Base-by-base conservation (phyloP, 1,139 yeast species). In the Blastobotrys elegans region DNA sequence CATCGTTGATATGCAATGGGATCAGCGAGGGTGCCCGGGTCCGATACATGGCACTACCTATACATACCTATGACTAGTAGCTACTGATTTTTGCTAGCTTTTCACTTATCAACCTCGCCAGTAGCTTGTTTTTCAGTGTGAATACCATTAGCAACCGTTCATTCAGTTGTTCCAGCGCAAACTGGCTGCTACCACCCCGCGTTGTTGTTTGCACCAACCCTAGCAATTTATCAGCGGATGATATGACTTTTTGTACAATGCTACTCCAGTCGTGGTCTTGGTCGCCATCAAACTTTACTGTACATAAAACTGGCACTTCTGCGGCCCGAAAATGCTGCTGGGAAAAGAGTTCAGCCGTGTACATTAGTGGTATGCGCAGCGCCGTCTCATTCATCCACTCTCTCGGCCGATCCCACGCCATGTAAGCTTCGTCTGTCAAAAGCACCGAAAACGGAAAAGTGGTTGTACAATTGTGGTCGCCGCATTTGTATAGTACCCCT, bases 401-500 rank as follows among this genome's bases (percentile, higher is more conserved):
- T 14, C 47, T 37, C 4, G 42, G 43, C 10, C 52, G 49, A 32
- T 46, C 47, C 53, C 58, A 51, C 14, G 56, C 52, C 53, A 53
- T 52, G 44, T 57, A 57, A 1, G 60, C 58, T 42, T 61, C 62
- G 43, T 61, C 65, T 0, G 59, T 53, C 32, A 61, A 38, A 18
- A 61, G 43, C 3, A 63, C 62, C n/a, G 54, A 52, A 1, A 57
- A 46, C 0, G 65, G 64, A 2, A 43, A 29, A 14, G 47, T 56
- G 6, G 47, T 35, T 2, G 50, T 37, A 36, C 56, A 53, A 3
- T 40, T 40, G 4, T 46, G 34, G 17, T 47, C 33, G 4, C 49
- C 47, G 44, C 64, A 60, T 33, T 51, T 47, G 47, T 57, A 59
- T 16, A 61, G 47, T 1, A 62, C 62, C 2, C 64, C 65, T 0